Base-by-base conservation (phyloP, 2,329 filamentous ascomycete genomes). In the Geoglossum cookeanum region DNA sequence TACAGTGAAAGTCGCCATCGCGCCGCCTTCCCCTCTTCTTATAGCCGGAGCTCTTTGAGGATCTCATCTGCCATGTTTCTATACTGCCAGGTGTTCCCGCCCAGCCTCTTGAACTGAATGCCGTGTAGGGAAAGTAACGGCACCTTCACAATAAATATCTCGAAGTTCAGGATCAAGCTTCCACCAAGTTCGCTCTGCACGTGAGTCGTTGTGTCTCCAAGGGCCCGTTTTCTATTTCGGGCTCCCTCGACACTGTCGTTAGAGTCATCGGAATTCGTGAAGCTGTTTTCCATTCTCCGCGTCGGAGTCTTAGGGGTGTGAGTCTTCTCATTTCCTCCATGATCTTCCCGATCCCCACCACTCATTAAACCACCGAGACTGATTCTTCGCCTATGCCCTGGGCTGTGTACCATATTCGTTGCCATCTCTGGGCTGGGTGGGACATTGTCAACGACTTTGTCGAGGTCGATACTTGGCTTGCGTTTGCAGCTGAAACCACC, bases 31-130 rank as follows among this genome's bases (percentile, higher is more conserved):
- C 35, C 58, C 60, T 74, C 72, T 22, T 22, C 22, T 22, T 22
- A 95, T 61, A 97, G 77, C 66, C 83, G 82, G 63, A 98, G 72
- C 68, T 92, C 89, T 66, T 85, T 81, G 63, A 98, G 74, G 65
- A 98, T 96, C 64, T 89, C 89, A 70, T 95, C 90, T 39, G 92
- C 92, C 89, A 97, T 94, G 66, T 87, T 91, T 75, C 96, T 95
- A 73, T 94, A 98, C 70, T 96, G 90, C 90, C 91, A 97, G 59
- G 92, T 97, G 59, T 94, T 91, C 39, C 92, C 91, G 58, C 87
- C 81, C 63, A 97, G 84, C 67, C 92, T 89, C 77, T 98, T 98
- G 75, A 98, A 98, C 69, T 97, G 92, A 60, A 98, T 90, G 54
- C 92, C 92, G 66, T 98, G 91, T 58, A 98, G 72, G 47, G 85